Evolutionary conservation across 1,284 basidiomycete species (phyloP), one percentile per base, ranked within the genome.

Genomic region (Polyporus tsugae): DNA sequence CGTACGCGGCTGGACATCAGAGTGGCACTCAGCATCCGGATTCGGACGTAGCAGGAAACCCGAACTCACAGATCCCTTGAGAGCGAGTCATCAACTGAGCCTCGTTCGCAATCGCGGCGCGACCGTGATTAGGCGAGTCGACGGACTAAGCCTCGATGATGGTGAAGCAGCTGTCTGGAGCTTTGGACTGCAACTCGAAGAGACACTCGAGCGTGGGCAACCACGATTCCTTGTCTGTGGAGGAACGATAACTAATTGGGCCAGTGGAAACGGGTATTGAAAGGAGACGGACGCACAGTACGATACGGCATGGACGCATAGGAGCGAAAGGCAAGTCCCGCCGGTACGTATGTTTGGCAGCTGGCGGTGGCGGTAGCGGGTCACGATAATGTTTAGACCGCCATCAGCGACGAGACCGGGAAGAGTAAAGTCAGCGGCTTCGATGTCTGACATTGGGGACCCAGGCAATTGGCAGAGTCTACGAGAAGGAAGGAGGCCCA

Each of bases 221-320:
- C 81, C 82, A 52, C 64, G 73, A 49, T 71, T 76, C 39, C 81
- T 82, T 66, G 68, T 66, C 29, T 74, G 49, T 15, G 49, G 25
- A 15, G 22, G 5, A 52, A 25, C 2, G 11, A n/a, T n/a, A n/a
- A n/a, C n/a, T n/a, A n/a, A n/a, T n/a, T n/a, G n/a, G n/a, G n/a
- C n/a, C n/a, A n/a, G n/a, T n/a, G n/a, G n/a, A n/a, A n/a, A n/a
- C n/a, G n/a, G n/a, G n/a, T n/a, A n/a, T n/a, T n/a, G 39, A 36
- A 6, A 39, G 22, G 15, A n/a, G n/a, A n/a, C n/a, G n/a, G 35
- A 60, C 65, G 29, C 25, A 67, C 66, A 62, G 41, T 59, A 63
- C 7, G 66, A 58, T 11, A 63, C 36, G 1, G 44, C 66, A 33
- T 64, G 66, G n/a, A 64, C 36, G 25, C 63, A 63, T 6, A 67